Conservation (phyloP, 192 early-diverging fungal genomes). For the Chytriomyces confervae region DNA sequence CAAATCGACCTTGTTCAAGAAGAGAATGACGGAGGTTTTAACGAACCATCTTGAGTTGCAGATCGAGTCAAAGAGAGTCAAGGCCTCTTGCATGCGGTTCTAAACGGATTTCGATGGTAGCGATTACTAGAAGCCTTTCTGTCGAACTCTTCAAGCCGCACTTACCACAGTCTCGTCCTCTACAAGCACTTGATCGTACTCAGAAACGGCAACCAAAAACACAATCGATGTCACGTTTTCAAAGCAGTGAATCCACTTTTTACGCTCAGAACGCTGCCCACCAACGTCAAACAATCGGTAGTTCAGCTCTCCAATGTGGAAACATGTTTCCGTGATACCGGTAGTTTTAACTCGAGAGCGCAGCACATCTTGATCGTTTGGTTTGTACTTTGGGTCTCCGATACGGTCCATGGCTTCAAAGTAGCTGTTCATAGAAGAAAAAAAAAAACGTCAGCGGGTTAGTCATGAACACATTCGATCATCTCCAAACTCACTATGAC, state of each 20-base stretch:
- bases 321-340: slow-evolving; percentile 94
- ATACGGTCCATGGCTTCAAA: slow-evolving; percentile 93
- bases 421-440: slow-evolving; percentile 66
- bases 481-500: slow-evolving; percentile 70
- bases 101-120: slow-evolving; percentile 24
- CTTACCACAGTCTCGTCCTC: slow-evolving; percentile 93
- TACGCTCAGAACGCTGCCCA: slow-evolving; percentile 96
- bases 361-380: slow-evolving; percentile 95
- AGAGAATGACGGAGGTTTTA: slow-evolving; percentile 95
- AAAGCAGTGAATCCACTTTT: slow-evolving; percentile 99
- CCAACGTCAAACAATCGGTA: slow-evolving; percentile 99
- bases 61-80: slow-evolving; percentile 96
- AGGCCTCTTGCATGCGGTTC: slow-evolving; percentile 95
- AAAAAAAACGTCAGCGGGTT: background rate
- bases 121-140: background rate
- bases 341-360: slow-evolving; percentile 97
- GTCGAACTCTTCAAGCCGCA: background rate
- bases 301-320: slow-evolving; percentile 87
- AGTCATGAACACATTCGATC: background rate
- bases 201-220: slow-evolving; percentile 93
- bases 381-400: slow-evolving; percentile 76
- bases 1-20: slow-evolving; percentile 98
- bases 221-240: slow-evolving; percentile 96
- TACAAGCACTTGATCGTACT: slow-evolving; percentile 94
- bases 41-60: slow-evolving; percentile 98